Percentiles rank a stretch among this genome's conserved stretches.
These are phyloP conservation scores for Orbilia quercus DNA, from an alignment of 2,329 filamentous ascomycete species.

Conservation along the genomic window DNA sequence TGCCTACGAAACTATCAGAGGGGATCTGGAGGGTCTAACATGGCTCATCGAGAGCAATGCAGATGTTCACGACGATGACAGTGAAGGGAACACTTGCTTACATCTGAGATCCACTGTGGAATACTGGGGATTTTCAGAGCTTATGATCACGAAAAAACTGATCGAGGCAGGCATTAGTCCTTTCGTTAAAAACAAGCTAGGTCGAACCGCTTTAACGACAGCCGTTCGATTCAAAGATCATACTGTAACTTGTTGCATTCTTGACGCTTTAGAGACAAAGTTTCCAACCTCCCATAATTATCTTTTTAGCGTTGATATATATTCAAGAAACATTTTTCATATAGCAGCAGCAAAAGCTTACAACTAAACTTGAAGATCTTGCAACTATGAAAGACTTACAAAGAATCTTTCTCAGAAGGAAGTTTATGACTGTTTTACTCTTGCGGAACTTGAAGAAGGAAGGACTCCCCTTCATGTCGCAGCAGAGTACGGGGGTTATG, in stretches of 20 bases:
- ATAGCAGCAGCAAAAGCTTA: neutral
- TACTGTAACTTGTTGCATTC: neutral
- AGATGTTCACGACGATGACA: conserved; percentile 2
- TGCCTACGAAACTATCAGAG: neutral
- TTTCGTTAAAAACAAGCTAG: neutral
- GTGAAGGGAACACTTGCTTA: conserved; percentile 1
- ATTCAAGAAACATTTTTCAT: neutral
- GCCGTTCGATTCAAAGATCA: neutral
- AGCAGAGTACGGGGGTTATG: neutral
- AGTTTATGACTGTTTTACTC: neutral
- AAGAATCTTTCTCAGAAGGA: neutral
- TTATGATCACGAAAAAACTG: neutral
- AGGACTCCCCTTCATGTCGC: neutral
- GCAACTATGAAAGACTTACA: neutral
- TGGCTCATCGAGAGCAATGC: conserved; percentile 1
- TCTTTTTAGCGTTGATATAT: neutral
- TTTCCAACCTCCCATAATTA: neutral
- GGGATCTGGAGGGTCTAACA: conserved; percentile 3
- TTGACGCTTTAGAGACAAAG: neutral
- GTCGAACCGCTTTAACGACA: conserved; percentile 1
- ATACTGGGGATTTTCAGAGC: neutral
- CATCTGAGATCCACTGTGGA: neutral
- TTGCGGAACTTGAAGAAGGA: neutral
- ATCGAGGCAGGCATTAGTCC: conserved; percentile 11
- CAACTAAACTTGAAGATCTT: too few relatives aligned